Evolutionary conservation across 1,284 basidiomycete genomes (phyloP), one percentile per base, ranked within the genome.

Genomic region (Bjerkandera adusta): DNA sequence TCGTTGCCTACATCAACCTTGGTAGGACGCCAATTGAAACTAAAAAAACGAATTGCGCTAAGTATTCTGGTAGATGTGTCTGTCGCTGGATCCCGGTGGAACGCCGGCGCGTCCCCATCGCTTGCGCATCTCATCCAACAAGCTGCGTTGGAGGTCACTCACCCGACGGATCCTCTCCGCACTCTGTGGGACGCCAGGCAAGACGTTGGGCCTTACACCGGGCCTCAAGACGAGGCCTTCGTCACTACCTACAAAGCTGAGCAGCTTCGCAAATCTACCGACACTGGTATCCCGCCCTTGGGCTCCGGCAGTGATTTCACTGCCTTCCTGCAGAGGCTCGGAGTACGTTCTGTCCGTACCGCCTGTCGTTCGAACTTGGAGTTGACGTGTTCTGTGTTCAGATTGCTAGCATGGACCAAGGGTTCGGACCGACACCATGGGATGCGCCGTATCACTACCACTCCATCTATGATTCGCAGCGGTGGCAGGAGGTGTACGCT

Each of bases 1-100:
- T 86, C 32, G 91, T 91, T n/a, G 79, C 89, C 5, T 97, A 97
- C 64, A 68, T 96, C 52, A 97, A 97, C 62, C 72, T 89, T 21
- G 89, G 85, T 76, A 61, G 60, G 72, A 58, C 52, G n/a, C 4
- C 11, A 35, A 25, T 36, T 20, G 44, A 47, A 27, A 44, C 24
- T 40, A n/a, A n/a, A n/a, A n/a, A n/a, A n/a, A n/a, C n/a, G n/a
- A n/a, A n/a, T n/a, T n/a, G n/a, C n/a, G n/a, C 45, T n/a, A 27
- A 29, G 42, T 32, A 38, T 38, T 41, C 16, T 18, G 2, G 13
- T 63, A 70, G 88, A 89, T 59, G 72, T 75, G 3, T 85, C 89
- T 1, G 82, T 84, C 1, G 52, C 75, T 13, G 95, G 94, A 12
- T 83, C 85, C 8, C 69, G 68, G 20, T 89, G 85, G 64, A 47